Evolutionary conservation across 495 filamentous ascomycete species (phyloP).

Genomic region (Entonaema liquescens): DNA sequence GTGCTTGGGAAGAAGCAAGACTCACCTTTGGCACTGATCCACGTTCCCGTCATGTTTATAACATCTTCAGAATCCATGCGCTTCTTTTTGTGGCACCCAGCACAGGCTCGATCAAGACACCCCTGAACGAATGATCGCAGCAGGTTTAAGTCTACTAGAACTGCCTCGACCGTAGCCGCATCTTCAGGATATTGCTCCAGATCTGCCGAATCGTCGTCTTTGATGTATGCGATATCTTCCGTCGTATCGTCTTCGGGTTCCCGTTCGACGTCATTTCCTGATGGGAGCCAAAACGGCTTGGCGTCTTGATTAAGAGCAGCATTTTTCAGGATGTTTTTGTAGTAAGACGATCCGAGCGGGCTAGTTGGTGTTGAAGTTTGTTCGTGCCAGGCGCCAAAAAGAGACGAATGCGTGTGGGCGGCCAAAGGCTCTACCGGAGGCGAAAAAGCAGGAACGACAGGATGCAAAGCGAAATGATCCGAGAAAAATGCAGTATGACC

Average conservation of each 20-base stretch:
- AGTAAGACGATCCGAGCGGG: not conserved
- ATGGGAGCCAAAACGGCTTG: not conserved
- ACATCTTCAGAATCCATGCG: constrained; percentile 2
- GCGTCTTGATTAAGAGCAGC: not conserved
- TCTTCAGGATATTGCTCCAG: constrained; percentile 5
- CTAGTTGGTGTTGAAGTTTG: not conserved
- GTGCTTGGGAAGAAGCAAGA: not conserved
- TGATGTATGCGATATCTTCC: not conserved
- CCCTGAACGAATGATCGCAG: constrained; percentile 16
- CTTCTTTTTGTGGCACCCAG: constrained; percentile 12
- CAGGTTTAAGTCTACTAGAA: constrained; percentile 12
- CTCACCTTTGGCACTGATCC: constrained; percentile 14
- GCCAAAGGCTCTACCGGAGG: not conserved
- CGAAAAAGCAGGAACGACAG: not conserved
- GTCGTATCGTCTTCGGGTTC: not conserved
- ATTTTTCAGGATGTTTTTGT: not conserved
- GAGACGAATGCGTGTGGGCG: not conserved
- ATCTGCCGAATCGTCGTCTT: not conserved
- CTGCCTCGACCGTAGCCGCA: not conserved
- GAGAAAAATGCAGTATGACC: not conserved
- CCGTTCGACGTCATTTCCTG: not conserved
- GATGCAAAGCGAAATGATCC: not conserved
- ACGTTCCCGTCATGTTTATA: constrained; percentile 20
- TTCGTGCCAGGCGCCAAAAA: not conserved
- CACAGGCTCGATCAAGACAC: constrained; percentile 10